Evolutionary conservation across 305 asterid genomes (phyloP), one percentile per base, ranked within the genome.

Genomic region (Fraxinus paxiana): DNA sequence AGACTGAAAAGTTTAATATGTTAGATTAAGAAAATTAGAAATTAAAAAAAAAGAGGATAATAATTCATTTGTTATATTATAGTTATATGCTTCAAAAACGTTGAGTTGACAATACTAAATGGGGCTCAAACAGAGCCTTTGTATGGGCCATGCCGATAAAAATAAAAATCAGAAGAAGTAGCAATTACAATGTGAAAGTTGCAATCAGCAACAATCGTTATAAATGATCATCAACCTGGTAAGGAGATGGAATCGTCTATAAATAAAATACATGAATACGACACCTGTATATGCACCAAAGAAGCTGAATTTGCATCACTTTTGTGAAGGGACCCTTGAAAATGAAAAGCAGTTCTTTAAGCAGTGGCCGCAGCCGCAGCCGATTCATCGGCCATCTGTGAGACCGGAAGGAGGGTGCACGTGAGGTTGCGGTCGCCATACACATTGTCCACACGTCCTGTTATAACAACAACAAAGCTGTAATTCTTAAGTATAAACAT

Each of bases 401-500:
- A 12, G 98, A 84, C 46, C 30, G 99, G 88, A 35, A 87, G 97
- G 87, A 92, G 98, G 80, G 99, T 95, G 95, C 99, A 95, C 81
- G 88, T 71, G 82, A 95, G 98, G 94, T 94, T 91, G 76, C 99
- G 96, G 82, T 95, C 99, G 37, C 98, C 98, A 10, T 95, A 92
- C 81, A 95, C 98, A 43, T 95, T 95, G 90, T 95, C 98, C 34
- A 95, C 97, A 0, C 98, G 97, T 31, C 87, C 90, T 89, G 82
- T 6, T 33, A 80, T 61, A 22, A 43, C 34, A 65, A 73, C 24
- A 70, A 76, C 33, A 4, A 30, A 43, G 43, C 30, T 51, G 78
- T 5, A 43, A 41, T 65, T 65, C 6, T 12, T 65, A 65, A 8
- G 10, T 24, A 63, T 17, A 10, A 54, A 5, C 63, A 54, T 5